A percentile compares a stretch with the other conserved stretches of the same genome.
Evolutionary conservation across 495 filamentous ascomycete genomes (phyloP).

Genomic region (Daldinia grandis): DNA sequence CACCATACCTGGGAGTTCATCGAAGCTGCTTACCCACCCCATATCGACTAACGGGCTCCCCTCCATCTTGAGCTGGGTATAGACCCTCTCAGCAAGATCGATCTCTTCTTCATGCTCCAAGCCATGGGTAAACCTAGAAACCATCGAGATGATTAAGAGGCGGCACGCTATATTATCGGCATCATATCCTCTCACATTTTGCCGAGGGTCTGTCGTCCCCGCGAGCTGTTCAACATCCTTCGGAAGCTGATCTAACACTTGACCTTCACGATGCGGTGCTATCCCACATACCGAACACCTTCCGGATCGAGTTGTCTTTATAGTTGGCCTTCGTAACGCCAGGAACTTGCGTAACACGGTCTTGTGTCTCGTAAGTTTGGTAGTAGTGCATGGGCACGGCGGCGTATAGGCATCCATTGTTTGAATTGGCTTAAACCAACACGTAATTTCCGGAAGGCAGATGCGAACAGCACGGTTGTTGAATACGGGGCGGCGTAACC

Average conservation of each 20-base stretch:
- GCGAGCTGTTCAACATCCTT: background rate
- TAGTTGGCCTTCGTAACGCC: background rate
- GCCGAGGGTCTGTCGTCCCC: background rate
- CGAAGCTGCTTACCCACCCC: background rate
- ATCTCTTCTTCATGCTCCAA: constrained; percentile 17
- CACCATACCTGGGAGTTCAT: background rate
- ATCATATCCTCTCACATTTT: constrained; percentile 13
- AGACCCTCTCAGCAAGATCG: constrained; percentile 13
- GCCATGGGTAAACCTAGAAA: constrained; percentile 1
- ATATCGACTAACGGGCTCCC: constrained; percentile 10
- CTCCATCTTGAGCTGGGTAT: constrained; percentile 33
- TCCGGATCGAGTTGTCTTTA: constrained; percentile 15
- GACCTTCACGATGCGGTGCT: constrained; percentile 12
- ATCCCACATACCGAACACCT: constrained; percentile 14
- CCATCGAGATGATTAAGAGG: constrained; percentile 11
- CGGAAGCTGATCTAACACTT: background rate
- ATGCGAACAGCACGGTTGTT: background rate
- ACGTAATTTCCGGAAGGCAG: background rate
- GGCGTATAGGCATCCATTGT: background rate
- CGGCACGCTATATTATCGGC: constrained; percentile 19
- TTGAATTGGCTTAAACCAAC: background rate
- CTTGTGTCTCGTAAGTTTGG: background rate
- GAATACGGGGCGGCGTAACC: background rate
- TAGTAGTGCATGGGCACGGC: background rate
- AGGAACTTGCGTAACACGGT: background rate